A percentile compares a stretch with the other conserved stretches of the same genome.
phyloP scores from a whole-genome alignment of 2,329 filamentous ascomycete species.

The Aspergillus fumigatus region DNA sequence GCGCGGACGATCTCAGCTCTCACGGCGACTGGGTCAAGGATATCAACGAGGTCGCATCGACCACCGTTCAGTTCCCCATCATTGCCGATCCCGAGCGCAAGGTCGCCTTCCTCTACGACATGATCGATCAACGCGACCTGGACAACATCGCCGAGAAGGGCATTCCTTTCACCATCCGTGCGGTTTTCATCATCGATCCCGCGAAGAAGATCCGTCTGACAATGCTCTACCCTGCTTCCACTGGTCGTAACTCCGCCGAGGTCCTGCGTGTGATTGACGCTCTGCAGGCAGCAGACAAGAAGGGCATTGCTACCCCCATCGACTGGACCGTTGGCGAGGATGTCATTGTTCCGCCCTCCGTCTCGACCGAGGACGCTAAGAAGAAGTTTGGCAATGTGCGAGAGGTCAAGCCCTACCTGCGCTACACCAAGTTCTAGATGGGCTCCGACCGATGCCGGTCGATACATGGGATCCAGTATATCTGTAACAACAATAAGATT shows the following conservation, averaged over 20 bases:
- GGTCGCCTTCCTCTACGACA: slow-evolving; percentile 72
- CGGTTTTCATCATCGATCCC: slow-evolving; percentile 91
- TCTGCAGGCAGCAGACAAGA: slow-evolving; percentile 78
- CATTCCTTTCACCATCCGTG: slow-evolving; percentile 78
- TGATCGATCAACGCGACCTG: slow-evolving; percentile 77
- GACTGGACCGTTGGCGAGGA: slow-evolving; percentile 87
- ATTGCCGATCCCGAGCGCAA: slow-evolving; percentile 77
- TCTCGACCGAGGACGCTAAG: slow-evolving; percentile 80
- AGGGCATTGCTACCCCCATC: slow-evolving; percentile 82
- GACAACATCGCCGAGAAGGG: slow-evolving; percentile 78
- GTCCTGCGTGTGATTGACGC: slow-evolving; percentile 75
- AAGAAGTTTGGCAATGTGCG: slow-evolving; percentile 74
- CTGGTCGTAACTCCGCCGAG: slow-evolving; percentile 77
- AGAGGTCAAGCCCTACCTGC: slow-evolving; percentile 54
- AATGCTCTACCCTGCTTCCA: slow-evolving; percentile 87
- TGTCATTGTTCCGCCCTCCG: slow-evolving; percentile 81
- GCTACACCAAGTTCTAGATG: slow-evolving; percentile 25
- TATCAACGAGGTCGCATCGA: slow-evolving; percentile 72
- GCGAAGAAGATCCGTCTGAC: slow-evolving; percentile 90
- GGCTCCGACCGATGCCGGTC: neutral
- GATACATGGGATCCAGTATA: neutral
- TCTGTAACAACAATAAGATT: neutral
- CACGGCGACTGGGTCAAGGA: slow-evolving; percentile 88
- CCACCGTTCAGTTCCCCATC: slow-evolving; percentile 69
- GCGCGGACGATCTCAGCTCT: slow-evolving; percentile 74